Percentiles rank a stretch among this genome's conserved stretches.
These are phyloP conservation scores for Phanerochaete carnosa DNA, from an alignment of 768 basidiomycete genomes.

Conservation along the genomic window DNA sequence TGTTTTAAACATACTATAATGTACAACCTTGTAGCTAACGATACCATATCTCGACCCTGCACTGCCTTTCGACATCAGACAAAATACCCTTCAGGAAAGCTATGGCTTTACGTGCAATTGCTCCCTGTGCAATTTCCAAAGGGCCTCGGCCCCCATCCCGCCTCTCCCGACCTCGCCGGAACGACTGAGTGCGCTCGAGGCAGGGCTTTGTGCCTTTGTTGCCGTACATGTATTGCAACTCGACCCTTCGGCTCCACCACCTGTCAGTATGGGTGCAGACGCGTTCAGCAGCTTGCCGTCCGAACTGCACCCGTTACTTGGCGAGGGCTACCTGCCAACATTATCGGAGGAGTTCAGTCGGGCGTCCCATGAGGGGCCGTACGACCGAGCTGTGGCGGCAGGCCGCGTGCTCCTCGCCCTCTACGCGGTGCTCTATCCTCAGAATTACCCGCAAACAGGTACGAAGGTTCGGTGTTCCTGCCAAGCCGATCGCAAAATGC, in stretches of 20 bases:
- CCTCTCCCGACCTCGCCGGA: conserved; percentile 33
- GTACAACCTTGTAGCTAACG: conserved; percentile 47
- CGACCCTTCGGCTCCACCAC: not conserved
- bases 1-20: not conserved
- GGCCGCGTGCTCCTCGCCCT: conserved; percentile 62
- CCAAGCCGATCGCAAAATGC: not conserved
- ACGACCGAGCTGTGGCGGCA: conserved; percentile 44
- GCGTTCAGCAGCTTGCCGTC: conserved; percentile 25
- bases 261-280: not conserved
- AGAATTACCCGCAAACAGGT: conserved; percentile 84
- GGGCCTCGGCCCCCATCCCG: conserved; percentile 34
- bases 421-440: conserved; percentile 69
- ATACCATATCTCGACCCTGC: conserved; percentile 81
- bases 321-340: conserved; percentile 54
- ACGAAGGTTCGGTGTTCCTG: conserved; percentile 17
- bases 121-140: conserved; percentile 48
- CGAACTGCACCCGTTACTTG: conserved; percentile 41
- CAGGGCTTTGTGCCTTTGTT: conserved; percentile 36
- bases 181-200: conserved; percentile 10
- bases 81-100: conserved; percentile 52
- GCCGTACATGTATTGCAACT: conserved; percentile 21
- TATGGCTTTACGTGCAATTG: conserved; percentile 73
- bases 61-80: conserved; percentile 52
- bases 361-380: conserved; percentile 65
- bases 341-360: conserved; percentile 65